phyloP scores from a whole-genome alignment of 1,284 basidiomycete species.

The Leccinum pallidistipes region DNA sequence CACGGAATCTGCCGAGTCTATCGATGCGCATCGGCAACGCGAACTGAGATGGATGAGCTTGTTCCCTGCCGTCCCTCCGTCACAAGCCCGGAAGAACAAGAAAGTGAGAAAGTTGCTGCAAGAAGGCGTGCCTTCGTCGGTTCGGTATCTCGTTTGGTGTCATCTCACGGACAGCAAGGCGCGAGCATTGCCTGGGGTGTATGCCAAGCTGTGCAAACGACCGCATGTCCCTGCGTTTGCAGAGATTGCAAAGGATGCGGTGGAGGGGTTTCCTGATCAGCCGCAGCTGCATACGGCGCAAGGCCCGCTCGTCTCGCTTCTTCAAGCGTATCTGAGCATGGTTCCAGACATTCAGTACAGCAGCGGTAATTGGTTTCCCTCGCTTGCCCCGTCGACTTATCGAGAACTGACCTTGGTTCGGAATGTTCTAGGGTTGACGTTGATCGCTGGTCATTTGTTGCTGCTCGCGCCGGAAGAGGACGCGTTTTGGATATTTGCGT shows the following conservation, averaged over 20 bases:
- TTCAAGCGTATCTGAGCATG: constrained; percentile 78
- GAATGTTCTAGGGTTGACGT: constrained; percentile 57
- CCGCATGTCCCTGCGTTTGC: constrained; percentile 52
- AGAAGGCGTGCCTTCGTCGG: constrained; percentile 82
- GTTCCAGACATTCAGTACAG: constrained; percentile 79
- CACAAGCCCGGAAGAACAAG: constrained; percentile 76
- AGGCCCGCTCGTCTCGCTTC: constrained; percentile 54
- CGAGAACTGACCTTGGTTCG: constrained; percentile 1
- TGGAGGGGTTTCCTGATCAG: constrained; percentile 50
- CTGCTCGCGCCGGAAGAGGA: constrained; percentile 87
- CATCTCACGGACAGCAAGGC: constrained; percentile 76
- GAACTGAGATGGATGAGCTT: constrained; percentile 75
- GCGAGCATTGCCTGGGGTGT: constrained; percentile 68
- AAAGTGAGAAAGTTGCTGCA: constrained; percentile 80
- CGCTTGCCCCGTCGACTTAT: background rate
- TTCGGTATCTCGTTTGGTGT: constrained; percentile 85
- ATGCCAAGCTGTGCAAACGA: constrained; percentile 61
- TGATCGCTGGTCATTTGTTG: constrained; percentile 77
- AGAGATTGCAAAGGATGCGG: constrained; percentile 65
- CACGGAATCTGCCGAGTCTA: constrained; percentile 36
- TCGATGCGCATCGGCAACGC: constrained; percentile 72
- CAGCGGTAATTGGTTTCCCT: constrained; percentile 38
- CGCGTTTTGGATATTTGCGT: constrained; percentile 91
- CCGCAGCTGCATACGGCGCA: constrained; percentile 53
- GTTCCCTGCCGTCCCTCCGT: constrained; percentile 60